Evolutionary conservation across 495 filamentous ascomycete species (phyloP).

Genomic region (Hypoxylon fragiforme): DNA sequence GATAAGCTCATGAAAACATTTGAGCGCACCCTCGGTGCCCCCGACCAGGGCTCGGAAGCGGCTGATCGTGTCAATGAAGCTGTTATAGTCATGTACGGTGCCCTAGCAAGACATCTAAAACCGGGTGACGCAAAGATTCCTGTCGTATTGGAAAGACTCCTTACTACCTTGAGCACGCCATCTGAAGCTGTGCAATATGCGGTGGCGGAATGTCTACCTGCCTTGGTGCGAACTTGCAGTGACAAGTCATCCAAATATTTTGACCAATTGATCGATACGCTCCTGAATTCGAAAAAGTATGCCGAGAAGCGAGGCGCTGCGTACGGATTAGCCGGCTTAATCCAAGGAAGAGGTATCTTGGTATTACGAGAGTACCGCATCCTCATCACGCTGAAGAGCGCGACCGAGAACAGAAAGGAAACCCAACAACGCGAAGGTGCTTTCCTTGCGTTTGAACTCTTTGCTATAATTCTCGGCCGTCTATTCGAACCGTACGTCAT

Average conservation of each 20-base stretch:
- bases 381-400: slow-evolving; percentile 73
- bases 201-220: slow-evolving; percentile 89
- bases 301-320: slow-evolving; percentile 89
- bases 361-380: slow-evolving; percentile 83
- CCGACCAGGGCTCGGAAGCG: slow-evolving; percentile 74
- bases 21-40: slow-evolving; percentile 78
- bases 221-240: slow-evolving; percentile 78
- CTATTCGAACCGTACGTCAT: slow-evolving; percentile 96
- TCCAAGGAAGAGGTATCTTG: slow-evolving; percentile 81
- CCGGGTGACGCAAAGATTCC: slow-evolving; percentile 81
- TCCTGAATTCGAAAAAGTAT: slow-evolving; percentile 84
- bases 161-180: slow-evolving; percentile 88
- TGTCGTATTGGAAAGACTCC: slow-evolving; percentile 78
- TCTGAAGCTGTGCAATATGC: slow-evolving; percentile 97
- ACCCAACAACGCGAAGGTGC: slow-evolving; percentile 84
- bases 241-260: slow-evolving; percentile 77
- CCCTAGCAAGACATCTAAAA: slow-evolving; percentile 83
- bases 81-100: slow-evolving; percentile 94
- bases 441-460: slow-evolving; percentile 85
- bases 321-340: slow-evolving; percentile 89
- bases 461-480: slow-evolving; percentile 81
- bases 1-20: slow-evolving; percentile 92
- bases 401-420: slow-evolving; percentile 90
- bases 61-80: slow-evolving; percentile 92
- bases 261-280: slow-evolving; percentile 73